phyloP scores from a whole-genome alignment of 2,329 filamentous ascomycete genomes.

The Microsporum audouinii region DNA sequence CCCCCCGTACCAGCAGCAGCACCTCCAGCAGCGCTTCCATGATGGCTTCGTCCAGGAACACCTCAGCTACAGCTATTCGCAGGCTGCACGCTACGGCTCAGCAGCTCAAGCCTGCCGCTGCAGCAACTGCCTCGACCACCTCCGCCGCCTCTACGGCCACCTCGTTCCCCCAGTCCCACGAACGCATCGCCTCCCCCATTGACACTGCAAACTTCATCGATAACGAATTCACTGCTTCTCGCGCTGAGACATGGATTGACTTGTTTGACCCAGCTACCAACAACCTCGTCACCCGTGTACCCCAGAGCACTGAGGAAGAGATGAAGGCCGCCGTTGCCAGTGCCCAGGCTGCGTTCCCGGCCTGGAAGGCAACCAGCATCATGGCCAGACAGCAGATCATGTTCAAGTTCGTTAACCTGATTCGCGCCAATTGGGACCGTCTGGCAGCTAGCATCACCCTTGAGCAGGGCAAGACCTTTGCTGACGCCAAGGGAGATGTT shows the following conservation, averaged over 20 bases:
- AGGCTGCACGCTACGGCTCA: constrained; percentile 40
- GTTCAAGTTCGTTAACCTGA: constrained; percentile 54
- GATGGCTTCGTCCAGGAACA: constrained; percentile 9
- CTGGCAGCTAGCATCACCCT: constrained; percentile 54
- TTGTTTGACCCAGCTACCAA: constrained; percentile 55
- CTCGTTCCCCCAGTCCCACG: constrained; percentile 43
- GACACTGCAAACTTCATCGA: constrained; percentile 52
- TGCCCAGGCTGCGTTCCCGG: constrained; percentile 52
- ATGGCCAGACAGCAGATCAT: constrained; percentile 52
- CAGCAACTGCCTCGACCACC: constrained; percentile 21
- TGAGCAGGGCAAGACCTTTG: constrained; percentile 58
- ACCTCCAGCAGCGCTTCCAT: neutral
- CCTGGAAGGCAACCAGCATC: constrained; percentile 50
- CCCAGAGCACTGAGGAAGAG: constrained; percentile 54
- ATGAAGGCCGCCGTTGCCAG: constrained; percentile 50
- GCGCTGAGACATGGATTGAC: constrained; percentile 52
- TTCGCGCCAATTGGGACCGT: constrained; percentile 54
- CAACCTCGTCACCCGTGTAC: constrained; percentile 54
- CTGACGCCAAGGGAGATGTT: constrained; percentile 56
- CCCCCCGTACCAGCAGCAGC: neutral
- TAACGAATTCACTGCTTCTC: constrained; percentile 49
- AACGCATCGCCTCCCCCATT: constrained; percentile 39
- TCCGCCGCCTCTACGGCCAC: constrained; percentile 32
- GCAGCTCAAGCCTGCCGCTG: constrained; percentile 34
- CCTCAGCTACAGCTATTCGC: constrained; percentile 10